Conservation (phyloP, 2,329 filamentous ascomycete species). For the Cytospora piceae region DNA sequence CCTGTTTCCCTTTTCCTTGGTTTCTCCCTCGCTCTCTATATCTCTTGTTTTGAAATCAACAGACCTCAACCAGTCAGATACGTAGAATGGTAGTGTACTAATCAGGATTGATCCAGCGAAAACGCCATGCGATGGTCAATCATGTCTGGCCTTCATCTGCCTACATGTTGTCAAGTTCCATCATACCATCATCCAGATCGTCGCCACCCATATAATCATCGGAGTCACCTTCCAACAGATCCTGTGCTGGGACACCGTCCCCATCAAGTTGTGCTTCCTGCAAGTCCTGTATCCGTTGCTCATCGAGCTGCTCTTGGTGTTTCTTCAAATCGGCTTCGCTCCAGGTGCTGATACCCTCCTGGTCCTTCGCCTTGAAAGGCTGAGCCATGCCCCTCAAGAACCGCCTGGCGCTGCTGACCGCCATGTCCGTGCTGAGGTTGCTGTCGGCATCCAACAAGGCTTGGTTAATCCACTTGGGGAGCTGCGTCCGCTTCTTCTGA, state of each 20-base stretch:
- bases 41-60: not conserved
- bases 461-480: slow-evolving; percentile 96
- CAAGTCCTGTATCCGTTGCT: slow-evolving; percentile 68
- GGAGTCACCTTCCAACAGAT: slow-evolving; percentile 32
- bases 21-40: not conserved
- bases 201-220: slow-evolving; percentile 58
- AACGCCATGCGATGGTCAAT: not conserved
- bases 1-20: not conserved
- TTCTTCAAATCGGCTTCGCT: slow-evolving; percentile 75
- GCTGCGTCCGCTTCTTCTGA: slow-evolving; percentile 84
- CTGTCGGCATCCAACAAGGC: slow-evolving; percentile 82
- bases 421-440: slow-evolving; percentile 95
- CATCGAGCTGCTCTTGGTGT: slow-evolving; percentile 76
- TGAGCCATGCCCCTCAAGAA: slow-evolving; percentile 93
- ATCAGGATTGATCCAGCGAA: not conserved
- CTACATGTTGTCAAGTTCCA: slow-evolving; percentile 44
- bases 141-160: not conserved
- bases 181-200: slow-evolving; percentile 58
- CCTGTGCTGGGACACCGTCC: slow-evolving; percentile 7
- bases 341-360: slow-evolving; percentile 95
- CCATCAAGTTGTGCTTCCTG: slow-evolving; percentile 43
- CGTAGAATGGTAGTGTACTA: not conserved
- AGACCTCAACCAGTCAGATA: not conserved
- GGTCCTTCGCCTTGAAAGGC: slow-evolving; percentile 79
- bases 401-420: slow-evolving; percentile 82